These are phyloP conservation scores for Tuber microsphaerosporum DNA, from an alignment of 495 filamentous ascomycete genomes.

Conservation along the genomic window DNA sequence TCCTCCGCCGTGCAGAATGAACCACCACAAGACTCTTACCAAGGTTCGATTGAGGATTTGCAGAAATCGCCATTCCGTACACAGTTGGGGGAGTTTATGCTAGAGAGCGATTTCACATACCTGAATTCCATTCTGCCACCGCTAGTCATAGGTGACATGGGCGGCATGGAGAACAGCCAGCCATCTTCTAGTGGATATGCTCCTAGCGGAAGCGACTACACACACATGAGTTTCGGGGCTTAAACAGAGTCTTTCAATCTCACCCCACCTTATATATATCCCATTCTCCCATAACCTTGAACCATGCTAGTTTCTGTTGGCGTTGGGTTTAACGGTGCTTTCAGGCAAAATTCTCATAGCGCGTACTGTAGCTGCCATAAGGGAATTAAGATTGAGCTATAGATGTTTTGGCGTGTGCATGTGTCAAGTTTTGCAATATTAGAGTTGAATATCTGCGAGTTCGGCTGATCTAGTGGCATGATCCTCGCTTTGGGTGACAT, in stretches of 20 bases:
- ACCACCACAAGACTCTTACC: not conserved
- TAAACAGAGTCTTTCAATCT: not conserved
- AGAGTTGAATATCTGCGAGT: not conserved
- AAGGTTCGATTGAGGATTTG: constrained; percentile 4
- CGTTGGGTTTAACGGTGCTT: not conserved
- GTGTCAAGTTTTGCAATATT: not conserved
- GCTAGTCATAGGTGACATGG: constrained; percentile 24
- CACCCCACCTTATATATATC: not conserved
- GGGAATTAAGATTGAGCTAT: not conserved
- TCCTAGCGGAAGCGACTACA: not conserved
- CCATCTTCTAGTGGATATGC: not conserved
- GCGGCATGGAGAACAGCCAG: constrained; percentile 6
- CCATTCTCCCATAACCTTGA: not conserved
- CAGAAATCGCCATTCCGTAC: constrained; percentile 42
- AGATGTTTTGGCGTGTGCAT: not conserved
- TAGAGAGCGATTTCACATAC: constrained; percentile 45
- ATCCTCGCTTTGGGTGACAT: constrained; percentile 11
- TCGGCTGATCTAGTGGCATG: constrained; percentile 11
- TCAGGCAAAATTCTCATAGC: not conserved
- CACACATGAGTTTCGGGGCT: not conserved
- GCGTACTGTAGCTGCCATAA: not conserved
- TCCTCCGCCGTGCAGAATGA: constrained; percentile 8
- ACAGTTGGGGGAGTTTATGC: constrained; percentile 47
- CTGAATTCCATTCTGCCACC: constrained; percentile 38
- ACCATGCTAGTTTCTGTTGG: not conserved